Base-by-base conservation (phyloP, 305 asterid species). In the Rubia peregrina region DNA sequence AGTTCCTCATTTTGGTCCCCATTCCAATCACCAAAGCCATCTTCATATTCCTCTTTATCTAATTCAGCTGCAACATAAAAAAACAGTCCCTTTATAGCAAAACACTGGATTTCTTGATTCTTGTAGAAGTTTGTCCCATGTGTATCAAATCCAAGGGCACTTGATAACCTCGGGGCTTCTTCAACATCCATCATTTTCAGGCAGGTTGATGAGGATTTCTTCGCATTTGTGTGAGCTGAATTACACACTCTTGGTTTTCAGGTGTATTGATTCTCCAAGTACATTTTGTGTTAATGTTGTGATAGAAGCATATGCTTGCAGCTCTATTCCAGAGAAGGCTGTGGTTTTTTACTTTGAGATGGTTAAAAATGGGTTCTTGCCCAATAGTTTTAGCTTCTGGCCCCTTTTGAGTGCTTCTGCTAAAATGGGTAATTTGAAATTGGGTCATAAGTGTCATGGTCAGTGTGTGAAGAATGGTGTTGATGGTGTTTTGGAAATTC, bases 361-460 rank as follows among this genome's bases (percentile, higher is more conserved):
- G 93, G 84, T 84, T 30, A 80, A 81, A 74, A 74, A 71, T 60
- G 84, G 90, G 12, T 79, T 90, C 70, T 68, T 56, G 38, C 91
- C 95, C 21, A 88, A 88, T 77, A 74, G 80, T 55, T 90, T 81
- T 53, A 90, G 91, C 9, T 90, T 88, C 72, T 88, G 90, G 4
- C 90, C 87, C 1, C 73, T 90, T 22, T 64, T 90, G 10, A 87
- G 93, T 74, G 88, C 89, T 56, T 88, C 93, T 75, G 80, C 86
- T 51, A 88, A 80, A 72, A 55, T 65, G 81, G 79, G 82, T 36
- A 55, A 78, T 71, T 71, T 79, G 81, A 76, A 78, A 56, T 71
- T 75, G 81, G 96, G 93, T 14, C 80, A 79, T 69, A 83, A 84
- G 84, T 86, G 93, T 74, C 93, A 90, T 40, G 89, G 90, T 40